phyloP scores from a whole-genome alignment of 2,329 filamentous ascomycete genomes.

The Magnaporthiopsis incrustans region DNA sequence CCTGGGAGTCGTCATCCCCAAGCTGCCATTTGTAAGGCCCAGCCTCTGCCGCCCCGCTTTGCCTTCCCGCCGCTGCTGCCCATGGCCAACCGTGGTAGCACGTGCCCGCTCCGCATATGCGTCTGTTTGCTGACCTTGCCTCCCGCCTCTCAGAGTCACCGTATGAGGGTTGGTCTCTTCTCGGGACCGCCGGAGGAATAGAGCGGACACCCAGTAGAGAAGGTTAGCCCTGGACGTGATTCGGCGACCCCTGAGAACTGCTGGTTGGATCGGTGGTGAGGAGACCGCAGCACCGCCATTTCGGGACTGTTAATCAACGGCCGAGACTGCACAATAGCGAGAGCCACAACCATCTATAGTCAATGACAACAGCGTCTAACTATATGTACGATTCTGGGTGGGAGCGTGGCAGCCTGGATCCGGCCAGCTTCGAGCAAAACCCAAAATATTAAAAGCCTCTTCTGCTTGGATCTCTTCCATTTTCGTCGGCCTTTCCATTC shows the following conservation, averaged over 20 bases:
- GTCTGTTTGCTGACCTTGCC: conserved; percentile 16
- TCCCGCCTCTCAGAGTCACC: conserved; percentile 52
- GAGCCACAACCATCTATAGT: conserved; percentile 3
- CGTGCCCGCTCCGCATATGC: not conserved
- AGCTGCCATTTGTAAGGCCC: conserved; percentile 79
- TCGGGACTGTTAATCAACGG: not conserved
- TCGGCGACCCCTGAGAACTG: not conserved
- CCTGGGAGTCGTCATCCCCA: conserved; percentile 88
- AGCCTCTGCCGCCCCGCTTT: conserved; percentile 18
- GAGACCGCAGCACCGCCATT: not conserved
- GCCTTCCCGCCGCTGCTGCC: not conserved
- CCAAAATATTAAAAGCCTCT: not conserved
- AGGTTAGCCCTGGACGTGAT: not conserved
- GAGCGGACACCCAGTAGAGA: too few species aligned
- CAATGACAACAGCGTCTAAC: conserved; percentile 7
- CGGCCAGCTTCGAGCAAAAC: not conserved
- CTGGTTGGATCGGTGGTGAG: conserved; percentile 7
- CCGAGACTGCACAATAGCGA: conserved; percentile 1
- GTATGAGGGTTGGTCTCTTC: conserved; percentile 69
- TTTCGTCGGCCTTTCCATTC: not conserved
- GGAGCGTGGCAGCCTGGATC: not conserved
- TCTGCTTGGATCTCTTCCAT: not conserved
- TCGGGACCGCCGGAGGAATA: conserved; percentile 59
- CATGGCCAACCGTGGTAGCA: conserved; percentile 17
- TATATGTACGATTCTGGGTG: not conserved